Evolutionary conservation across 306 rosid genomes (phyloP).

Genomic region (Ormosia emarginata): DNA sequence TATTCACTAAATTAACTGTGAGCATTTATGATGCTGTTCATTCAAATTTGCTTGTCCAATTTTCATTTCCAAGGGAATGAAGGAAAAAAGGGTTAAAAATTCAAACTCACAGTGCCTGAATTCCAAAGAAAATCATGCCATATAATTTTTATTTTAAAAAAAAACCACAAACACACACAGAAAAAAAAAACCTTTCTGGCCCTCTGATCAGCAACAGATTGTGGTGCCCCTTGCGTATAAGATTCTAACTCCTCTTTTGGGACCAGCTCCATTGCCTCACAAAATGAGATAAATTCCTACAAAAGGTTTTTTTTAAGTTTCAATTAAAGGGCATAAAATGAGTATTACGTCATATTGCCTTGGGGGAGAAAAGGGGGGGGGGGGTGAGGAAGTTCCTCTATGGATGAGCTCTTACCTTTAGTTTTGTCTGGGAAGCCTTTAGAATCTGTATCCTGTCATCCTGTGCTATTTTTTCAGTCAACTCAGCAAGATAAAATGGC

Average conservation of each 20-base stretch:
- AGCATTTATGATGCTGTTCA: neutral
- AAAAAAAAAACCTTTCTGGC: constrained; percentile 66
- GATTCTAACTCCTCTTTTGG: constrained; percentile 79
- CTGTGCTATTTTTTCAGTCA: constrained; percentile 71
- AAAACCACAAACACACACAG: neutral
- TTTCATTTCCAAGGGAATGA: neutral
- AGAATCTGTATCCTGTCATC: constrained; percentile 76
- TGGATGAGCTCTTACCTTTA: constrained; percentile 55
- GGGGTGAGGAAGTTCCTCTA: neutral
- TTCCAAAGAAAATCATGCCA: neutral
- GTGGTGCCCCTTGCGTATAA: constrained; percentile 44
- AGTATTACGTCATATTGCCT: neutral
- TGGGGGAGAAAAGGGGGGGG: too few relatives aligned
- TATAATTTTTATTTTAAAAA: neutral
- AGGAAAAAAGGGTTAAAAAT: neutral
- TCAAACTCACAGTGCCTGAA: neutral
- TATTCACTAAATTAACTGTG: constrained; percentile 7
- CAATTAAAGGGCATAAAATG: neutral
- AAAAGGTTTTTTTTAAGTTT: neutral
- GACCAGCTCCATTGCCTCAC: constrained; percentile 87
- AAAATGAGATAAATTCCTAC: constrained; percentile 83
- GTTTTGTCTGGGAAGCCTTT: constrained; percentile 68
- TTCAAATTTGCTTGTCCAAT: constrained; percentile 1
- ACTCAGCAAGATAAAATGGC: constrained; percentile 85
- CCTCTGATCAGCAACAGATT: constrained; percentile 70